These are phyloP conservation scores for Corchorus capsularis DNA, from an alignment of 345 rosid species.

Conservation along the genomic window DNA sequence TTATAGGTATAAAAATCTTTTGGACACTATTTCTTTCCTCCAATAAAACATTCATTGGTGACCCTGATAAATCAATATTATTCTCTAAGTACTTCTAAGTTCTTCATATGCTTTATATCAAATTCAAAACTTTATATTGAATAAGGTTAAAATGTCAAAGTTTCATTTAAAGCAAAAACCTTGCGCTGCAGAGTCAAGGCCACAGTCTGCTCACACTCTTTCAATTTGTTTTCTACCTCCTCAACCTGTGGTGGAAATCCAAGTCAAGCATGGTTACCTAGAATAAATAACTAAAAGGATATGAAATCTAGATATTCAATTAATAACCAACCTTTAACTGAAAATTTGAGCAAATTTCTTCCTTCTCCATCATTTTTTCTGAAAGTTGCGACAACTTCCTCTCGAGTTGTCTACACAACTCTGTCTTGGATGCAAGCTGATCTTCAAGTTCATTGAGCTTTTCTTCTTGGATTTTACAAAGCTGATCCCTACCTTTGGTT, in stretches of 20 bases:
- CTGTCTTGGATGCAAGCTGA: conserved; percentile 35
- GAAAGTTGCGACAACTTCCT: conserved; percentile 41
- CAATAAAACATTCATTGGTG: not conserved
- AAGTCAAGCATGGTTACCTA: not conserved
- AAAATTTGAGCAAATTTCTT: conserved; percentile 32
- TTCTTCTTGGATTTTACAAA: conserved; percentile 36
- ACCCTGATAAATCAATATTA: not conserved
- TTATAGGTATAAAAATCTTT: not conserved
- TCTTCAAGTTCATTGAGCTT: conserved; percentile 39
- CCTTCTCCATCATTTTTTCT: conserved; percentile 39
- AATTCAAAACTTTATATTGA: not conserved
- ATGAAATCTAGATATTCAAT: not conserved
- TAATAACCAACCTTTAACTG: conserved; percentile 38
- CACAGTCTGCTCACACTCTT: conserved; percentile 21
- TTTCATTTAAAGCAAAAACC: conserved; percentile 22
- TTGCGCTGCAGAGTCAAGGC: conserved; percentile 30
- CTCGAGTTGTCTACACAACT: conserved; percentile 30
- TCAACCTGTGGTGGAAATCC: conserved; percentile 26
- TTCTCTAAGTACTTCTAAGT: too few species aligned
- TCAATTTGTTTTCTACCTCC: conserved; percentile 36
- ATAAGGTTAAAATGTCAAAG: conserved; percentile 3
- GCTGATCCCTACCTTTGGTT: conserved; percentile 39
- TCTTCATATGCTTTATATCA: not conserved
- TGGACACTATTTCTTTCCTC: not conserved
- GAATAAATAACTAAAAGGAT: not conserved